A percentile compares a stretch with the other conserved stretches of the same genome.
Conservation (phyloP, 208 protist species). For the Novymonas esmeraldas region DNA sequence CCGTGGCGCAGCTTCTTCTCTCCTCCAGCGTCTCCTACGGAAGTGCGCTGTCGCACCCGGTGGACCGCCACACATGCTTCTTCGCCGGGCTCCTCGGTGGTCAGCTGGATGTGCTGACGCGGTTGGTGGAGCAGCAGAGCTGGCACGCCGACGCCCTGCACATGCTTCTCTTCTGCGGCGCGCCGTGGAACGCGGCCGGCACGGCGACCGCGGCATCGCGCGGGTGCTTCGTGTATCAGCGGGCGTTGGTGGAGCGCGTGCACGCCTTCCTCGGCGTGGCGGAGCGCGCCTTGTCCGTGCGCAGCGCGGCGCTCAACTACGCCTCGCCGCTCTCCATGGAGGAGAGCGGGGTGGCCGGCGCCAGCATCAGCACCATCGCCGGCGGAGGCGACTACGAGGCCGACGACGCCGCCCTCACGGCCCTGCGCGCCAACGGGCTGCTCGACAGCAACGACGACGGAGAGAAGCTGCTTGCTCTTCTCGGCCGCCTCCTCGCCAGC, state of each 20-base stretch:
- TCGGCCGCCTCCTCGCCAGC: slow-evolving; percentile 7
- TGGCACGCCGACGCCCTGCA: slow-evolving; percentile 68
- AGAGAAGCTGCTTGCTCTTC: background rate
- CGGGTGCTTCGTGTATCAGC: slow-evolving; percentile 26
- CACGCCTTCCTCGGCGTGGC: slow-evolving; percentile 23
- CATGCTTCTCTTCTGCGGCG: slow-evolving; percentile 52
- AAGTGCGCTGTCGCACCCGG: slow-evolving; percentile 38
- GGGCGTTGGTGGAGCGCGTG: slow-evolving; percentile 16
- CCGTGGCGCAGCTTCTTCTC: slow-evolving; percentile 56
- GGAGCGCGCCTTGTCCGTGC: background rate
- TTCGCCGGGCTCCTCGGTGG: slow-evolving; percentile 68
- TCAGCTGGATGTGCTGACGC: slow-evolving; percentile 62
- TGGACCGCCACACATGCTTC: slow-evolving; percentile 46
- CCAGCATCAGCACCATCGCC: background rate
- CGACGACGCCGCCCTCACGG: background rate
- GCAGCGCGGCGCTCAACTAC: background rate
- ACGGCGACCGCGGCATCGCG: slow-evolving; percentile 4
- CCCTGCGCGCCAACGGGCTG: slow-evolving; percentile 5
- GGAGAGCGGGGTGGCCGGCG: background rate
- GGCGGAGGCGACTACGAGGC: background rate
- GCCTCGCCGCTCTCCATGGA: background rate
- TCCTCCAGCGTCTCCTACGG: slow-evolving; percentile 71
- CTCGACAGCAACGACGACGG: slow-evolving; percentile 3
- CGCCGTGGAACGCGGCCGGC: slow-evolving; percentile 21
- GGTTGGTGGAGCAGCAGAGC: slow-evolving; percentile 61